phyloP scores from a whole-genome alignment of 73 alveolate species.

The Paramecium sonneborni region DNA sequence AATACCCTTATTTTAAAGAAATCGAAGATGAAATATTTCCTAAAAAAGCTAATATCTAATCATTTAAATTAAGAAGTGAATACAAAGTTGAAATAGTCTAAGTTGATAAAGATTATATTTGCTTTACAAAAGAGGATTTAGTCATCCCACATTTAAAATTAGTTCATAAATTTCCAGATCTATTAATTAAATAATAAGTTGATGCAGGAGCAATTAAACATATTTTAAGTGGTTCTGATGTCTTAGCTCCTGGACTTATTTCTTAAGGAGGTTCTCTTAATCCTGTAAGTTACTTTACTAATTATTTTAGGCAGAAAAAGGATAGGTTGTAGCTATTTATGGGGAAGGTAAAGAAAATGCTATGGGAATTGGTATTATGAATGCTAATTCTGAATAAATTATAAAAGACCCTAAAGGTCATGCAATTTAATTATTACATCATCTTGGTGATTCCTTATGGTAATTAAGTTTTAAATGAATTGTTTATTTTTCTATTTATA shows the following conservation, averaged over 20 bases:
- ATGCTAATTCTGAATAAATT: slow-evolving; percentile 80
- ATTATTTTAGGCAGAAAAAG: slow-evolving; percentile 67
- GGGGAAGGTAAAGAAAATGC: slow-evolving; percentile 95
- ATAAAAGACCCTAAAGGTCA: slow-evolving; percentile 76
- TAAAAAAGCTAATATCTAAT: slow-evolving; percentile 44
- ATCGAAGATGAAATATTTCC: slow-evolving; percentile 56
- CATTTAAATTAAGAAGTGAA: slow-evolving; percentile 45
- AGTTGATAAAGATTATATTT: slow-evolving; percentile 78
- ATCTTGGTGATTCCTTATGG: slow-evolving; percentile 79
- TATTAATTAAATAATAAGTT: slow-evolving; percentile 81
- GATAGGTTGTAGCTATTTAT: slow-evolving; percentile 83
- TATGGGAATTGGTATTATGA: slow-evolving; percentile 86
- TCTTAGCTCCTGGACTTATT: slow-evolving; percentile 89
- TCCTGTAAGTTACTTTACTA: neutral
- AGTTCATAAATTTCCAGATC: slow-evolving; percentile 87
- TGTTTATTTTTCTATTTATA: neutral
- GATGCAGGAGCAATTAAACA: slow-evolving; percentile 92
- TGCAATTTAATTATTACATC: slow-evolving; percentile 72
- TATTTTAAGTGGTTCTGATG: slow-evolving; percentile 87
- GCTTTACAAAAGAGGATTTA: slow-evolving; percentile 81
- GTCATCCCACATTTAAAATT: slow-evolving; percentile 83
- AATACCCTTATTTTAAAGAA: slow-evolving; percentile 39
- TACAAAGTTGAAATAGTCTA: slow-evolving; percentile 53
- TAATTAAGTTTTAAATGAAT: slow-evolving; percentile 4
- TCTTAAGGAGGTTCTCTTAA: slow-evolving; percentile 80